phyloP scores from a whole-genome alignment of 768 basidiomycete species.

The Clitopilus hobsonii region DNA sequence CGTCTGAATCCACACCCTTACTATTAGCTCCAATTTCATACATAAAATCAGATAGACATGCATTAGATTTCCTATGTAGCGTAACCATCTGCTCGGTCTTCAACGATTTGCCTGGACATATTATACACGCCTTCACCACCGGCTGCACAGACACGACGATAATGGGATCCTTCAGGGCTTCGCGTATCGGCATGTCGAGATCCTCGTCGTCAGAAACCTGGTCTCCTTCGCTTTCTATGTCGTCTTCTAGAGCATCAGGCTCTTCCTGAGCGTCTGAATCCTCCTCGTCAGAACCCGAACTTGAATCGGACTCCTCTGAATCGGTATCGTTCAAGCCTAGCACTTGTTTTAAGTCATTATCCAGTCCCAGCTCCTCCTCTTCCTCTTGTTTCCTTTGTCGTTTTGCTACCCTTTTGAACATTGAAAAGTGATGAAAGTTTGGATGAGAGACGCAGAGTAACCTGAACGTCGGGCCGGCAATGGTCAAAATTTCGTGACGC shows the following conservation, averaged over 20 bases:
- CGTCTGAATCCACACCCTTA: slow-evolving; percentile 33
- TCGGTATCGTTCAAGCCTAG: slow-evolving; percentile 71
- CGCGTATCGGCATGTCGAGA: slow-evolving; percentile 46
- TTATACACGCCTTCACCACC: slow-evolving; percentile 52
- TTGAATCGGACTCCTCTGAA: slow-evolving; percentile 65
- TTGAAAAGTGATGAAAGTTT: slow-evolving; percentile 20
- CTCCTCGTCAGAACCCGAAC: slow-evolving; percentile 17
- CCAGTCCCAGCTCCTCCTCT: slow-evolving; percentile 58
- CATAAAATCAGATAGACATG: slow-evolving; percentile 33
- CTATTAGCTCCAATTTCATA: slow-evolving; percentile 8
- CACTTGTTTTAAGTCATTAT: slow-evolving; percentile 47
- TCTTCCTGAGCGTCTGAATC: slow-evolving; percentile 22
- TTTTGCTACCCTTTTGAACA: slow-evolving; percentile 81
- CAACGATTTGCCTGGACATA: slow-evolving; percentile 72
- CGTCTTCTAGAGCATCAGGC: slow-evolving; percentile 10
- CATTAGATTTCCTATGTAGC: slow-evolving; percentile 59
- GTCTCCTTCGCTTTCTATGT: slow-evolving; percentile 22
- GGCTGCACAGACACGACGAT: slow-evolving; percentile 55
- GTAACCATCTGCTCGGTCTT: slow-evolving; percentile 53
- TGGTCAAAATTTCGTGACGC: neutral
- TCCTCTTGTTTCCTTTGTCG: slow-evolving; percentile 54
- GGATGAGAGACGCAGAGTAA: neutral
- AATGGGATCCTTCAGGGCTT: slow-evolving; percentile 61
- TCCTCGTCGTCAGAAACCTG: slow-evolving; percentile 12
- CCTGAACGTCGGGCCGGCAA: neutral